Percentiles rank a stretch among this genome's conserved stretches.
These are phyloP conservation scores for Botryotinia globosa DNA, from an alignment of 2,329 filamentous ascomycete species.

Conservation along the genomic window DNA sequence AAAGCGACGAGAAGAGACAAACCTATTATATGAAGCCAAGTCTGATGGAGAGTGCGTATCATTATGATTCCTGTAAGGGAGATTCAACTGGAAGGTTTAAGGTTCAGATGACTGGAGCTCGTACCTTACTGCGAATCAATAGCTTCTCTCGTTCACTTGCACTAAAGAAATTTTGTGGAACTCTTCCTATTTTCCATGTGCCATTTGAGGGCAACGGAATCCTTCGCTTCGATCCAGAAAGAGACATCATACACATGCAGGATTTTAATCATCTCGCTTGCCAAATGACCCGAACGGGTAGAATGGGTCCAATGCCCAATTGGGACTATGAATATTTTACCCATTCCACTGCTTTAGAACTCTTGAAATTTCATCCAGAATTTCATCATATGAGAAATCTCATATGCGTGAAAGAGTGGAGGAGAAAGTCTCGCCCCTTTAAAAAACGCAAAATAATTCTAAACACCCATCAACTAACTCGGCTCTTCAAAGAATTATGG, in stretches of 20 bases:
- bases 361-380: neutral
- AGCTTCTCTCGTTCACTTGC: neutral
- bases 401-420: too few species aligned
- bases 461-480: neutral
- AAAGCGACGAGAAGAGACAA: neutral
- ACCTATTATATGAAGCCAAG: neutral
- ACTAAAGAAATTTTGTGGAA: neutral
- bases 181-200: neutral
- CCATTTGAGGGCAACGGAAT: neutral
- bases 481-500: too few species aligned
- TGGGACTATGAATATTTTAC: accelerated
- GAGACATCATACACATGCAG: neutral
- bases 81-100: neutral
- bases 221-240: neutral
- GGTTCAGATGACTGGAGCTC: neutral
- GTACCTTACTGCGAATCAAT: neutral
- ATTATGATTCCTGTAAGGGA: neutral
- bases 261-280: neutral
- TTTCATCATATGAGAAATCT: neutral
- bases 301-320: neutral
- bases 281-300: neutral
- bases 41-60: neutral
- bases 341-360: accelerated
- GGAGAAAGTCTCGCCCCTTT: neutral
- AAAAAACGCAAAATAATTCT: neutral